Percentiles rank a stretch among this genome's conserved stretches.
phyloP scores from a whole-genome alignment of 1,139 yeast genomes.

The Debaryomyces sp. region DNA sequence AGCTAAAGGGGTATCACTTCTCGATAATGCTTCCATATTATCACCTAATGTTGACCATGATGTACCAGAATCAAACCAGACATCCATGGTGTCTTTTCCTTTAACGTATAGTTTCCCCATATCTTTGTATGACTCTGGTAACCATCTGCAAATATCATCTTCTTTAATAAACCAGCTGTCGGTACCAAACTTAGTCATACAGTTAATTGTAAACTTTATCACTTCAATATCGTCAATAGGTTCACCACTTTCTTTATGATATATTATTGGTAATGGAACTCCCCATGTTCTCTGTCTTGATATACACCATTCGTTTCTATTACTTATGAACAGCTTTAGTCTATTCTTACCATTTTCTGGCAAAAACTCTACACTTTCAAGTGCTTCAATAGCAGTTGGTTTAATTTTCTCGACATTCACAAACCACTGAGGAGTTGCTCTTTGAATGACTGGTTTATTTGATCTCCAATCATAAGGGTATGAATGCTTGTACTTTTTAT shows the following conservation, averaged over 20 bases:
- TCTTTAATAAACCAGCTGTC: constrained; percentile 77
- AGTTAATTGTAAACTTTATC: constrained; percentile 56
- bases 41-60: constrained; percentile 75
- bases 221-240: constrained; percentile 56
- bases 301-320: constrained; percentile 95
- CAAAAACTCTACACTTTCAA: constrained; percentile 63
- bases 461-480: constrained; percentile 98
- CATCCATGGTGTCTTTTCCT: constrained; percentile 95
- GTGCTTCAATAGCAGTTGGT: constrained; percentile 57
- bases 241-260: constrained; percentile 58
- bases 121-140: constrained; percentile 50
- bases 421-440: constrained; percentile 98
- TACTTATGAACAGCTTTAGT: constrained; percentile 67
- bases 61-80: constrained; percentile 98
- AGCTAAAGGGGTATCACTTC: constrained; percentile 47
- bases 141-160: constrained; percentile 65
- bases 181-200: constrained; percentile 61
- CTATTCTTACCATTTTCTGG: constrained; percentile 78
- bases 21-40: constrained; percentile 25
- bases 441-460: constrained; percentile 86
- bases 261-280: constrained; percentile 91
- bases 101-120: constrained; percentile 52
- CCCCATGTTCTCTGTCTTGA: constrained; percentile 99
- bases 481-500: constrained; percentile 67
- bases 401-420: constrained; percentile 82